Percentiles rank a stretch among this genome's conserved stretches.
These are phyloP conservation scores for Hericium erinaceus DNA, from an alignment of 768 basidiomycete species.

Conservation along the genomic window DNA sequence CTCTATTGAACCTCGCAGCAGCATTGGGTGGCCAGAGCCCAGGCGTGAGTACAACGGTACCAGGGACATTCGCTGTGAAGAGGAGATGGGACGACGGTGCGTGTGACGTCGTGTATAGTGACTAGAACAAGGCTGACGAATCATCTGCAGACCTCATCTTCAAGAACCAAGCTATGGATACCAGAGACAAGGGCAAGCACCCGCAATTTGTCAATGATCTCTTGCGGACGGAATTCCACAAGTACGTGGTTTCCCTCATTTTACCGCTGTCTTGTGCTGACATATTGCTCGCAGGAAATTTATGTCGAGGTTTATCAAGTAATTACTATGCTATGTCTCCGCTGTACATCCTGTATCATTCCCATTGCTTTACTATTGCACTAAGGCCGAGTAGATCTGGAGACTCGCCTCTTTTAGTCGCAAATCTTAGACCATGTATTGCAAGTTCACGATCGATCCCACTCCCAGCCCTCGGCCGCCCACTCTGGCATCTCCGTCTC, in stretches of 20 bases:
- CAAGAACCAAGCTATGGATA: conserved; percentile 90
- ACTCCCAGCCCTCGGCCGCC: conserved; percentile 67
- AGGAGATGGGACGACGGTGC: conserved; percentile 91
- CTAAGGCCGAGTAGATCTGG: not conserved
- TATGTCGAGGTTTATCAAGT: conserved; percentile 89
- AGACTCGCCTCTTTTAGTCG: not conserved
- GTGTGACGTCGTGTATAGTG: conserved; percentile 14
- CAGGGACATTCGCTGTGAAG: conserved; percentile 86
- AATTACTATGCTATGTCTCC: conserved; percentile 15
- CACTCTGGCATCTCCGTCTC: conserved; percentile 86
- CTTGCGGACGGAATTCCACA: conserved; percentile 88
- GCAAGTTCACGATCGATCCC: conserved; percentile 24
- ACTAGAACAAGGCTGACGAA: not conserved
- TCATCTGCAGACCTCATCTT: conserved; percentile 77
- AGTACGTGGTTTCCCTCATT: conserved; percentile 37
- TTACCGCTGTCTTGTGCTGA: not conserved
- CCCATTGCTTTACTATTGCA: not conserved
- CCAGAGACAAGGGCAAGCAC: conserved; percentile 43
- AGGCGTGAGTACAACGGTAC: conserved; percentile 62
- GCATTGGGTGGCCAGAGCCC: conserved; percentile 79
- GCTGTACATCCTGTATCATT: not conserved
- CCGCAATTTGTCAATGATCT: conserved; percentile 94
- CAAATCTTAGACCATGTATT: not conserved
- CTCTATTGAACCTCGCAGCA: conserved; percentile 83
- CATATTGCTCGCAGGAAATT: conserved; percentile 56